phyloP scores from a whole-genome alignment of 192 early-diverging fungal species.

The Coemansia aciculifera region DNA sequence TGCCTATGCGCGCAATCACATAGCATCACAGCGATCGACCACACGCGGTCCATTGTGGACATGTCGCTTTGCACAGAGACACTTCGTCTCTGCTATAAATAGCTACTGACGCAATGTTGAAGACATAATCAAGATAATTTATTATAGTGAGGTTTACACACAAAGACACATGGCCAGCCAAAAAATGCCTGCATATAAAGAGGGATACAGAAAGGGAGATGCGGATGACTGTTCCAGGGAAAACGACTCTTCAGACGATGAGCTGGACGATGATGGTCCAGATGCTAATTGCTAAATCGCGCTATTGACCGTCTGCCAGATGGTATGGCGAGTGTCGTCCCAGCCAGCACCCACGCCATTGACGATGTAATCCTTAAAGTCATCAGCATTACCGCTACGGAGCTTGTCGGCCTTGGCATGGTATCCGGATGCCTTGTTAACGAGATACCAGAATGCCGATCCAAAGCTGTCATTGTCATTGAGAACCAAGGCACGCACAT shows the following conservation, averaged over 20 bases:
- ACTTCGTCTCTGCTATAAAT: not conserved
- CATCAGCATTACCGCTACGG: constrained; percentile 33
- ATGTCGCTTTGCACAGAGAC: not conserved
- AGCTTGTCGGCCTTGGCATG: constrained; percentile 26
- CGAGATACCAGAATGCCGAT: constrained; percentile 49
- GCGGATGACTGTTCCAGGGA: not conserved
- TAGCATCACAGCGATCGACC: not conserved
- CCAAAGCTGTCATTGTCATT: constrained; percentile 53
- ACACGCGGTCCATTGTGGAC: constrained; percentile 4
- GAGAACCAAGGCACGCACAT: constrained; percentile 35
- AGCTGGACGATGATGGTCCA: not conserved
- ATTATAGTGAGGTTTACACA: not conserved
- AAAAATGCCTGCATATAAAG: not conserved
- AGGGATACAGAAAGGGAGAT: not conserved
- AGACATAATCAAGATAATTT: not conserved
- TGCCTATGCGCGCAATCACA: constrained; percentile 2
- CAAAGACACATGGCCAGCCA: constrained; percentile 6
- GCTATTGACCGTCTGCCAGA: constrained; percentile 34
- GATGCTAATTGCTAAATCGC: constrained; percentile 10
- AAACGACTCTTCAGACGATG: not conserved
- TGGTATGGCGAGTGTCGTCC: constrained; percentile 23
- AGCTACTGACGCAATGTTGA: not conserved
- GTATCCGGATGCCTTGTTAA: constrained; percentile 16
- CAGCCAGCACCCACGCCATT: constrained; percentile 36
- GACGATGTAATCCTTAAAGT: constrained; percentile 46